Conservation (phyloP, 1,284 basidiomycete species). For the Ceratorhiza oryzae-sativae region DNA sequence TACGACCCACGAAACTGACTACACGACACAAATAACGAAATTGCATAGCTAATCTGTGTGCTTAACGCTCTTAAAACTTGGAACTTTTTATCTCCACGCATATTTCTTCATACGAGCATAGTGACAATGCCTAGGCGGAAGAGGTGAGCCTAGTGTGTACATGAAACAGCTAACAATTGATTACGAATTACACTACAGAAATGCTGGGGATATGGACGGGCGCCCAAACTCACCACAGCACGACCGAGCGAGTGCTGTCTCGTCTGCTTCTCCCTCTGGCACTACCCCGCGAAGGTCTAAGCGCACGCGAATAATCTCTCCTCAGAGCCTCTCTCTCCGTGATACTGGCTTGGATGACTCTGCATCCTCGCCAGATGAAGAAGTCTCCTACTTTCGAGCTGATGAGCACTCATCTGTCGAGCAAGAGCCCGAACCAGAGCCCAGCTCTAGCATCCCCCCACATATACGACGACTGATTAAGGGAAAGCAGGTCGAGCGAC, state of each 20-base stretch:
- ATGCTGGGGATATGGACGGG: slow-evolving; percentile 19
- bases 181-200: slow-evolving; percentile 42
- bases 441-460: slow-evolving; percentile 47
- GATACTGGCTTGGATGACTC: slow-evolving; percentile 7
- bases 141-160: neutral
- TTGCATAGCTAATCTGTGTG: slow-evolving; percentile 22
- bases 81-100: slow-evolving; percentile 32
- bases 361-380: slow-evolving; percentile 24
- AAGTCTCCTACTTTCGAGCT: neutral
- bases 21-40: slow-evolving; percentile 43
- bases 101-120: neutral
- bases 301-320: slow-evolving; percentile 20
- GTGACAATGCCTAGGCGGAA: slow-evolving; percentile 9
- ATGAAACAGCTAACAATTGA: neutral
- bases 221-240: slow-evolving; percentile 8
- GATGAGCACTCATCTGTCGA: neutral
- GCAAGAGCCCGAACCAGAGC: neutral
- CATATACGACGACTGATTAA: slow-evolving; percentile 25
- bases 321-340: neutral
- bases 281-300: slow-evolving; percentile 19
- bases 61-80: neutral
- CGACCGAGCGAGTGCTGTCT: neutral
- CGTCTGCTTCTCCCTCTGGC: neutral
- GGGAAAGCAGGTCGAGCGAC: slow-evolving; percentile 18
- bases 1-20: neutral